A percentile compares a stretch with the other conserved stretches of the same genome.
Conservation (phyloP, 768 basidiomycete species). For the Tulasnella calospora region DNA sequence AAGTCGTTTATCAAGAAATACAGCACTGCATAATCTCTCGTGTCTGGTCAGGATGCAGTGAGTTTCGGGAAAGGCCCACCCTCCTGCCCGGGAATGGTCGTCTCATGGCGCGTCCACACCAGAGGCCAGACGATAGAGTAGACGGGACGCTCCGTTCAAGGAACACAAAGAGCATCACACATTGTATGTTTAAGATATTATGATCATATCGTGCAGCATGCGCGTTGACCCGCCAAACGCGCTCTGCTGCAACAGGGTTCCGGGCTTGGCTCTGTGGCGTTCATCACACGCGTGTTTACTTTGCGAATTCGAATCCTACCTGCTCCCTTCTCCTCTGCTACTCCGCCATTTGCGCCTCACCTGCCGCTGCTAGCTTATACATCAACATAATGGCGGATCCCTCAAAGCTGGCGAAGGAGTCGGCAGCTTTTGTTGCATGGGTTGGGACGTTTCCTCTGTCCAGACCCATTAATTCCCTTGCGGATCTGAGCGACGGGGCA, state of each 20-base stretch:
- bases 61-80: background rate
- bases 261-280: background rate
- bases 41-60: background rate
- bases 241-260: background rate
- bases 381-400: slow-evolving; percentile 9
- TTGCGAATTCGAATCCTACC: background rate
- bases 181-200: no score
- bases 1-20: background rate
- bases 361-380: background rate
- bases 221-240: background rate
- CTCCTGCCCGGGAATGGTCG: no score
- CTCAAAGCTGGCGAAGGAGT: slow-evolving; percentile 37
- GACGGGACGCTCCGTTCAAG: background rate
- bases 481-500: slow-evolving; percentile 76
- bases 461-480: slow-evolving; percentile 54
- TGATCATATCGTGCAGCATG: background rate
- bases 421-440: slow-evolving; percentile 77
- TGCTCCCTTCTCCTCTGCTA: background rate
- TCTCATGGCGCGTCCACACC: no score
- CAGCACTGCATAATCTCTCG: background rate
- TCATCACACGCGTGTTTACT: background rate
- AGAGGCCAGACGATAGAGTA: background rate
- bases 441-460: slow-evolving; percentile 67
- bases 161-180: no score
- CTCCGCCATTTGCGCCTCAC: background rate